Evolutionary conservation across 148 eudicot genomes (phyloP).

Genomic region (Silene latifolia): DNA sequence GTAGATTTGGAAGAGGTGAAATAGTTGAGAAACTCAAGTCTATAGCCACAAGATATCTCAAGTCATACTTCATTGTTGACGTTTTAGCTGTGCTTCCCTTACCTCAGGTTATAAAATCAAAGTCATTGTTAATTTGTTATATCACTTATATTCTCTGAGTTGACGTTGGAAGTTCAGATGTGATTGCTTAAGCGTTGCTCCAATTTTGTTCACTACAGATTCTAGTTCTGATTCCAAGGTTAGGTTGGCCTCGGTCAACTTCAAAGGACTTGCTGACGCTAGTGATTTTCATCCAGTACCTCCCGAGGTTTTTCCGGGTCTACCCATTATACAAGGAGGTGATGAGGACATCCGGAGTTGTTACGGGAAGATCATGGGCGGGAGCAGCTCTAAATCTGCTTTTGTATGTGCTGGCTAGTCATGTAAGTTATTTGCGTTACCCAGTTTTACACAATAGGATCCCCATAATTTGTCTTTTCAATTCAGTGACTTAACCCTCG

Average conservation of each 20-base stretch:
- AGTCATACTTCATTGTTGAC: slow-evolving; percentile 44
- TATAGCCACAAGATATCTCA: slow-evolving; percentile 48
- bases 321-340: slow-evolving; percentile 56
- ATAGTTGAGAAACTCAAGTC: slow-evolving; percentile 34
- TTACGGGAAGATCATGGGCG: slow-evolving; percentile 71
- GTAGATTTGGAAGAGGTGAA: slow-evolving; percentile 59
- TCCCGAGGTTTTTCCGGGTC: slow-evolving; percentile 58
- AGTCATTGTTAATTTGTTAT: neutral
- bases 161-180: neutral
- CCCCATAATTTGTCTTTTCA: no score
- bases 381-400: slow-evolving; percentile 76
- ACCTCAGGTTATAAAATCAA: slow-evolving; percentile 31
- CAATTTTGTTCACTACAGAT: slow-evolving; percentile 32
- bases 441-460: no score
- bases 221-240: slow-evolving; percentile 35
- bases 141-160: neutral
- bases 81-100: slow-evolving; percentile 58
- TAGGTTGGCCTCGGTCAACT: slow-evolving; percentile 21
- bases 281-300: slow-evolving; percentile 49
- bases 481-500: no score
- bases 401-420: slow-evolving; percentile 76
- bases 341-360: slow-evolving; percentile 59
- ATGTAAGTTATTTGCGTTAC: slow-evolving; percentile 47
- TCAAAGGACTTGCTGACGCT: slow-evolving; percentile 49
- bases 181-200: neutral